Evolutionary conservation across 495 filamentous ascomycete genomes (phyloP).

Genomic region (Aspergillus steynii): DNA sequence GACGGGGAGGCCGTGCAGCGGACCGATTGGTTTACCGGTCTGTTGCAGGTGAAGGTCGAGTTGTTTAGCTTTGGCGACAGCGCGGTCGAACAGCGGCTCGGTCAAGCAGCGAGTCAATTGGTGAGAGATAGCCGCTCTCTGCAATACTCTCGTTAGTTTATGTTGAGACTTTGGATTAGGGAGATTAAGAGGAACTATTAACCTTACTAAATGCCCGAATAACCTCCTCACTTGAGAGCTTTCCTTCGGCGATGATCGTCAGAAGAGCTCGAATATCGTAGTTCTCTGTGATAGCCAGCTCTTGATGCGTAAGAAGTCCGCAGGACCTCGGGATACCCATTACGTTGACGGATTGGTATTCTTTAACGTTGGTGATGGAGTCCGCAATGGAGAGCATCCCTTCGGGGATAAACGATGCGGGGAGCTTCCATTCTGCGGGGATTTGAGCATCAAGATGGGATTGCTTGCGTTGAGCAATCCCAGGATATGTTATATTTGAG

Average conservation of each 20-base stretch:
- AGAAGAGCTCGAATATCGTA: slow-evolving; percentile 54
- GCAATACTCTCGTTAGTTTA: slow-evolving; percentile 5
- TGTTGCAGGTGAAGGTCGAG: slow-evolving; percentile 56
- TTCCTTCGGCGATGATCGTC: slow-evolving; percentile 43
- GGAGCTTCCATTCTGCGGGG: slow-evolving; percentile 48
- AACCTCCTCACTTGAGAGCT: slow-evolving; percentile 55
- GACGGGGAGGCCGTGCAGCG: slow-evolving; percentile 68
- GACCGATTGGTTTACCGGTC: slow-evolving; percentile 54
- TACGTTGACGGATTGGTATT: slow-evolving; percentile 38
- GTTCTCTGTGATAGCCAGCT: slow-evolving; percentile 60
- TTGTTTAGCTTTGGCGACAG: slow-evolving; percentile 55
- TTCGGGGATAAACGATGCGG: slow-evolving; percentile 32
- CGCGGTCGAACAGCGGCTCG: slow-evolving; percentile 65
- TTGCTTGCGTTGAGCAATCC: slow-evolving; percentile 47
- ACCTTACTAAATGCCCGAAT: slow-evolving; percentile 63
- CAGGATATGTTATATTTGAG: not conserved
- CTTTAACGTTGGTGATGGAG: slow-evolving; percentile 37
- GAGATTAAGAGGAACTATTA: not conserved
- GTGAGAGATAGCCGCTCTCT: slow-evolving; percentile 60
- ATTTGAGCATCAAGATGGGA: slow-evolving; percentile 44
- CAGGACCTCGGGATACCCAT: slow-evolving; percentile 48
- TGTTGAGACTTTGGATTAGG: not conserved
- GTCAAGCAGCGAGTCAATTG: slow-evolving; percentile 66
- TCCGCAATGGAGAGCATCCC: slow-evolving; percentile 44
- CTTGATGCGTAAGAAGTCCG: slow-evolving; percentile 51